These are phyloP conservation scores for Amanita subjunquillea DNA, from an alignment of 768 basidiomycete species.

Conservation along the genomic window DNA sequence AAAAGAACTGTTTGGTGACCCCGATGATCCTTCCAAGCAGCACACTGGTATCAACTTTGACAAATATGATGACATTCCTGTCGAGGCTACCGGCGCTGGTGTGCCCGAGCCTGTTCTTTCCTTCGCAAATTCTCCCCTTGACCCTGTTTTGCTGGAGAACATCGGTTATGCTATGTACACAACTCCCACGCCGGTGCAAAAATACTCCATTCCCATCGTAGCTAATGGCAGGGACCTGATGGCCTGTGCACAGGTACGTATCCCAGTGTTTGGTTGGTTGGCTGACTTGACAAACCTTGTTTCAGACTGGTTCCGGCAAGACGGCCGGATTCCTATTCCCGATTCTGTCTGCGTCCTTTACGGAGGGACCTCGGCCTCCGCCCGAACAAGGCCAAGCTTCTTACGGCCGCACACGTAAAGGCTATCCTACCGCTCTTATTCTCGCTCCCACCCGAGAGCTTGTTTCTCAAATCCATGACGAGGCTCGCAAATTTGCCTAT, in stretches of 20 bases:
- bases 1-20: slow-evolving; percentile 93
- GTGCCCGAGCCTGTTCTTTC: slow-evolving; percentile 91
- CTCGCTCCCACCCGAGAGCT: slow-evolving; percentile 98
- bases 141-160: slow-evolving; percentile 91
- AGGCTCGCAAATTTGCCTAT: slow-evolving; percentile 98
- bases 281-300: slow-evolving; percentile 7
- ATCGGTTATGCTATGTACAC: slow-evolving; percentile 88
- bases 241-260: slow-evolving; percentile 83
- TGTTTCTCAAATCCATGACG: slow-evolving; percentile 98
- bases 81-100: slow-evolving; percentile 93
- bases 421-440: slow-evolving; percentile 94
- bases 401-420: slow-evolving; percentile 72
- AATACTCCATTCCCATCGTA: slow-evolving; percentile 98
- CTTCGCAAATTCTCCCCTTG: slow-evolving; percentile 85
- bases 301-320: slow-evolving; percentile 97
- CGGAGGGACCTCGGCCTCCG: slow-evolving; percentile 66
- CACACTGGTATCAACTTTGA: slow-evolving; percentile 99
- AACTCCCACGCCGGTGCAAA: slow-evolving; percentile 97
- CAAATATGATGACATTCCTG: slow-evolving; percentile 99
- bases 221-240: slow-evolving; percentile 82
- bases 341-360: slow-evolving; percentile 89
- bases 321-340: slow-evolving; percentile 99
- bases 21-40: slow-evolving; percentile 75
- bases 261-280: neutral
- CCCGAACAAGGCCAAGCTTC: slow-evolving; percentile 38